These are phyloP conservation scores for Neonectria hederae DNA, from an alignment of 2,329 filamentous ascomycete genomes.

Conservation along the genomic window DNA sequence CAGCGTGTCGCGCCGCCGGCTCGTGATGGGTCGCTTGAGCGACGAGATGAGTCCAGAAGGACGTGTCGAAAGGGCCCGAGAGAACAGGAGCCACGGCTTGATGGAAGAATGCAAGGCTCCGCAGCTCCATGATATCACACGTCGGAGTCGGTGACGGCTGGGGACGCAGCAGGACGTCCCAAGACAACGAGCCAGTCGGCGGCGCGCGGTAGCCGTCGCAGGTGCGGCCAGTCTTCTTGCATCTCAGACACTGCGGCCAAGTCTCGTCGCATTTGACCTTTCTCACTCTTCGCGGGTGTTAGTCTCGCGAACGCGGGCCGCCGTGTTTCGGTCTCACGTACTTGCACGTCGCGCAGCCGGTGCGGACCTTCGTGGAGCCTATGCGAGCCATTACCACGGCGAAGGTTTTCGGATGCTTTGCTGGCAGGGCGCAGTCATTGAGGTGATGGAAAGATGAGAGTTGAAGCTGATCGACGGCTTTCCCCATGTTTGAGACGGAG, in stretches of 20 bases:
- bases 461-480: not conserved
- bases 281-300: slow-evolving; percentile 52
- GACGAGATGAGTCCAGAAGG: slow-evolving; percentile 54
- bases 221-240: slow-evolving; percentile 60
- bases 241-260: slow-evolving; percentile 61
- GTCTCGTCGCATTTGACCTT: slow-evolving; percentile 68
- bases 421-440: not conserved
- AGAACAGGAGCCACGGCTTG: slow-evolving; percentile 49
- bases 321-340: slow-evolving; percentile 44
- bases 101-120: slow-evolving; percentile 51
- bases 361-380: slow-evolving; percentile 50
- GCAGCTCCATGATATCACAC: slow-evolving; percentile 41
- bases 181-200: slow-evolving; percentile 43
- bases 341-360: slow-evolving; percentile 65
- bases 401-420: not conserved
- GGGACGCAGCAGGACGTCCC: slow-evolving; percentile 48
- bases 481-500: not conserved
- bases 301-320: not conserved
- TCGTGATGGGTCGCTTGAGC: slow-evolving; percentile 50
- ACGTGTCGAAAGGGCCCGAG: slow-evolving; percentile 48
- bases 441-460: not conserved
- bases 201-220: slow-evolving; percentile 64
- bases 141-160: slow-evolving; percentile 32
- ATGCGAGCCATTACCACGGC: slow-evolving; percentile 34
- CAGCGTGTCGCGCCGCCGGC: slow-evolving; percentile 50